A percentile compares a stretch with the other conserved stretches of the same genome.
phyloP scores from a whole-genome alignment of 148 eudicot genomes.

The Chenopodium formosanum region DNA sequence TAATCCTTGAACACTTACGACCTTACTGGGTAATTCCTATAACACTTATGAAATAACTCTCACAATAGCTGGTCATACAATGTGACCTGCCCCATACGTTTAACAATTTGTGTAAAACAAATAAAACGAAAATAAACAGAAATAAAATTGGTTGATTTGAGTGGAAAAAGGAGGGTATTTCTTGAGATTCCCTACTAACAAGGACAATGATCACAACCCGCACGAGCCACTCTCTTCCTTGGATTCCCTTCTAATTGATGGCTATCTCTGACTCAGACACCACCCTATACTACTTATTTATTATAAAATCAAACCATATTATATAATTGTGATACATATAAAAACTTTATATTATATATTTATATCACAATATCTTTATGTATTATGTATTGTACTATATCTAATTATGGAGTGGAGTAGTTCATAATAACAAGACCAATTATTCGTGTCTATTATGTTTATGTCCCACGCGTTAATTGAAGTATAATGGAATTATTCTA shows the following conservation, averaged over 20 bases:
- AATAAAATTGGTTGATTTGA: neutral
- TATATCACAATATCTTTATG: neutral
- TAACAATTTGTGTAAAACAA: too few relatives aligned
- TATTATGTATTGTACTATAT: neutral
- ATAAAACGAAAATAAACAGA: neutral
- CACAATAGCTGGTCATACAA: too few relatives aligned
- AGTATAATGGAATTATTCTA: neutral
- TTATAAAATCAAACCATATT: neutral
- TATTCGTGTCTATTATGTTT: neutral
- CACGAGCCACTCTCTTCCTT: constrained; percentile 34
- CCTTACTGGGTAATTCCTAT: too few relatives aligned
- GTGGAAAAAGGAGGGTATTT: constrained; percentile 10
- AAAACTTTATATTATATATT: constrained; percentile 13
- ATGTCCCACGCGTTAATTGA: constrained; percentile 22
- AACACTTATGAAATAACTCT: too few relatives aligned
- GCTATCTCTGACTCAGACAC: constrained; percentile 14
- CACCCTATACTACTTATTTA: neutral
- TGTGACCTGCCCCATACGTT: too few relatives aligned
- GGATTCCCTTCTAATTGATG: constrained; percentile 37
- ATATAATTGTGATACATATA: constrained; percentile 11
- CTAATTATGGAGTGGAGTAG: neutral
- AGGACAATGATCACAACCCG: constrained; percentile 31
- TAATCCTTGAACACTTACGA: too few relatives aligned
- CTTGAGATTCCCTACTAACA: constrained; percentile 17
- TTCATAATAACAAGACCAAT: neutral